Base-by-base conservation (phyloP, 2,329 filamentous ascomycete species). In the Paecilomyces dactylethromorphus region DNA sequence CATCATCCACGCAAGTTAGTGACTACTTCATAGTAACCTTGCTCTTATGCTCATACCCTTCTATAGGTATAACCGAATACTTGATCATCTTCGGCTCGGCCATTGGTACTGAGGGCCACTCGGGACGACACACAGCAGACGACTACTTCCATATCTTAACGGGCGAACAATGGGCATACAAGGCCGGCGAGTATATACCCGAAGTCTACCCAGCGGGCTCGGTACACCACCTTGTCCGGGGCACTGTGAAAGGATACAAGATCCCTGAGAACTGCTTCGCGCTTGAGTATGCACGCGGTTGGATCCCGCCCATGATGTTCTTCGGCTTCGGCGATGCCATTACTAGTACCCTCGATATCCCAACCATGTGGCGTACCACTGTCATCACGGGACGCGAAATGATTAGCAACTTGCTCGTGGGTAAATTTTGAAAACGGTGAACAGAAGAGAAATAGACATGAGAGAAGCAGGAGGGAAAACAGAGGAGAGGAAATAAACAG, bases 141-240 rank as follows among this genome's bases (percentile, higher is more conserved):
- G 92, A 96, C 81, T 96, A 94, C 82, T 96, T 96, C 82, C 85
- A 92, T 81, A 96, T 96, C 80, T 82, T 96, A 32, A 66, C 70
- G 39, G 73, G 73, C 56, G 73, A 72, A 31, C 72, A 75, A 61
- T 65, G 74, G 35, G 72, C 73, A 60, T 75, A 72, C 64, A 66
- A 69, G 3, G 72, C 73, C n/a, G 73, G 73, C 50, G 58, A 63
- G 54, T 75, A 66, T 66, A 71, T 73, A 59, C 65, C 72, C 13
- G 73, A 75, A 62, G 66, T 71, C 53, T 75, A 75, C 66, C 71
- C 71, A 15, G 65, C 69, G 54, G 73, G 73, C 31, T 69, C 63
- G 60, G 72, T 75, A 18, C 72, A 75, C 65, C 72, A 74, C 63
- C 66, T 75, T 55, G 67, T 60, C 39, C 80, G 80, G 33, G 92